Percentiles rank a stretch among this genome's conserved stretches.
Conservation (phyloP, 495 filamentous ascomycete species). For the Penicillium pancosmium region DNA sequence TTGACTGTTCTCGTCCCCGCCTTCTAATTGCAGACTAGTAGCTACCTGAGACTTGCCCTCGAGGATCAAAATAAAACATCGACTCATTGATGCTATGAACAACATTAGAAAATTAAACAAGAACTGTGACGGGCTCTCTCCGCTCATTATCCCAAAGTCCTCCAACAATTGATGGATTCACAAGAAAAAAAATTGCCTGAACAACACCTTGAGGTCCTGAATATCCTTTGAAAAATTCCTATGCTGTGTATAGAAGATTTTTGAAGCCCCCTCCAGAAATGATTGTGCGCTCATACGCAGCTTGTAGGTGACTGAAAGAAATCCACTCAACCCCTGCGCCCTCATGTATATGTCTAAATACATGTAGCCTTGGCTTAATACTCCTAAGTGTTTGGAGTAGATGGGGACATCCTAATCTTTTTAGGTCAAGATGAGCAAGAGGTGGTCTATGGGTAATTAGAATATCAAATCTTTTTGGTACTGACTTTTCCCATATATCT, state of each 20-base stretch:
- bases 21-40: too few species aligned
- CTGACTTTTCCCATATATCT: slow-evolving; percentile 31
- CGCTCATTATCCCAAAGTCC: slow-evolving; percentile 29
- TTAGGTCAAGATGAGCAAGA: slow-evolving; percentile 65
- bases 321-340: slow-evolving; percentile 50
- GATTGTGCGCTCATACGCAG: slow-evolving; percentile 25
- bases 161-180: slow-evolving; percentile 29
- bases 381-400: slow-evolving; percentile 67
- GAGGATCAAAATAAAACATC: too few species aligned
- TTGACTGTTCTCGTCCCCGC: too few species aligned
- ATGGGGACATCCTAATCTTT: slow-evolving; percentile 59
- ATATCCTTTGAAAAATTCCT: slow-evolving; percentile 15
- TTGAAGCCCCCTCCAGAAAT: slow-evolving; percentile 17
- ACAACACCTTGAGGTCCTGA: not conserved
- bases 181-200: slow-evolving; percentile 30
- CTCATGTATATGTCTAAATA: slow-evolving; percentile 79
- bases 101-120: not conserved
- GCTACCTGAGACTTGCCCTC: too few species aligned
- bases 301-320: slow-evolving; percentile 24
- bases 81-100: too few species aligned
- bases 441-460: slow-evolving; percentile 70
- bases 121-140: slow-evolving; percentile 6
- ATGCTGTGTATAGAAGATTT: slow-evolving; percentile 22
- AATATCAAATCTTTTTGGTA: slow-evolving; percentile 70
- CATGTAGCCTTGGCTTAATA: slow-evolving; percentile 66